Evolutionary conservation across 179 eudicot genomes (phyloP), one percentile per base, ranked within the genome.

Genomic region (Heliamphora pulchella): DNA sequence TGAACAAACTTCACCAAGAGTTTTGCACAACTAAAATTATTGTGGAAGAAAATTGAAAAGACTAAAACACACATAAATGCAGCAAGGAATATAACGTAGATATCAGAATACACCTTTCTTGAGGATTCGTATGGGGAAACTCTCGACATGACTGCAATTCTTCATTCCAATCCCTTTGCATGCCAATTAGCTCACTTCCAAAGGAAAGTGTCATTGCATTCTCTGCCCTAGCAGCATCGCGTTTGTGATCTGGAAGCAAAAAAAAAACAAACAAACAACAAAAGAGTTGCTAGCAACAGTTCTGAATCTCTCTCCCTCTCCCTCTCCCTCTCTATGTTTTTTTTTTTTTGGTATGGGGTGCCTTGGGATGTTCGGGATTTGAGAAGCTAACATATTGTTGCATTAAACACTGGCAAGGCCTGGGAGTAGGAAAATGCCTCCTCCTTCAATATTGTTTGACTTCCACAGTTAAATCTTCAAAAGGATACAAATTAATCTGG

Each of bases 121-220:
- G 98, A 77, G 91, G 87, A 77, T 86, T 84, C 14, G 94, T 78
- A 82, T 91, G 97, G 54, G 99, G 99, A 82, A 96, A 96, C 86
- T 96, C 99, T 61, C 99, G 90, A 86, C 99, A 96, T 59, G 98
- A 91, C 83, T 96, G 99, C 85, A 96, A 83, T 78, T 96, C 99
- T 81, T 96, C 99, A 81, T 96, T 96, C 99, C 99, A 94, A 82
- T 92, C 98, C 84, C 98, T 91, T 83, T 96, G 99, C 99, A 96
- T 96, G 73, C 99, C 99, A 81, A 96, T 94, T 77, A 92, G 85
- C 84, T 96, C 99, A 83, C 96, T 94, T 87, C 99, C 99, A 87
- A 92, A 96, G 5, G 97, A 89, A 76, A 94, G 93, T 44, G 97
- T 96, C 66, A 92, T 70, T 47, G 92, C 90, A 88, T 88, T 90